phyloP scores from a whole-genome alignment of 208 protist species.

The Leishmania tarentolae region DNA sequence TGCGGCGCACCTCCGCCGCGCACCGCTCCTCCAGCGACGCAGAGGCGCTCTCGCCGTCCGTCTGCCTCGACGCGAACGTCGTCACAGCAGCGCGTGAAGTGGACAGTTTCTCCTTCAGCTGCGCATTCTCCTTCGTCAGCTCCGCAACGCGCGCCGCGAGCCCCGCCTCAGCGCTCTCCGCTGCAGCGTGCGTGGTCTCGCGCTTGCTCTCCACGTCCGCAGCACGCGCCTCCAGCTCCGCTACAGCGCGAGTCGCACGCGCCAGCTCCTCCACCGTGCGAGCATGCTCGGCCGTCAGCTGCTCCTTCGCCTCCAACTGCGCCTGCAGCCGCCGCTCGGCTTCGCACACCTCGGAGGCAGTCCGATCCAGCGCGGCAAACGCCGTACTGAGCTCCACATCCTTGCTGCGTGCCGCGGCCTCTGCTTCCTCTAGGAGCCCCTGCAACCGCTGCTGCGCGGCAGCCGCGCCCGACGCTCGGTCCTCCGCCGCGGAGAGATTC shows the following conservation, averaged over 20 bases:
- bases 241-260: slow-evolving; percentile 3
- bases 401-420: neutral
- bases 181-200: slow-evolving; percentile 14
- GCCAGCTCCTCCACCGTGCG: slow-evolving; percentile 23
- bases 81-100: slow-evolving; percentile 3
- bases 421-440: neutral
- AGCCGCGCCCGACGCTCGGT: neutral
- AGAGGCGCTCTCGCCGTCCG: neutral
- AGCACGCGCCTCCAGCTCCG: slow-evolving; percentile 12
- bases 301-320: neutral
- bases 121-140: slow-evolving; percentile 6
- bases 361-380: slow-evolving; percentile 13
- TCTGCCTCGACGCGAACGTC: slow-evolving; percentile 10
- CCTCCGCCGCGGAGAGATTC: neutral
- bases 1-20: slow-evolving; percentile 1
- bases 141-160: neutral
- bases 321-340: slow-evolving; percentile 8
- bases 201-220: neutral
- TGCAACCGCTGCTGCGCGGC: neutral
- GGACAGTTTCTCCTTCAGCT: slow-evolving; percentile 28
- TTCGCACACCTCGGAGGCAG: slow-evolving; percentile 24
- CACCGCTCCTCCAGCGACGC: slow-evolving; percentile 3
- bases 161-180: neutral
- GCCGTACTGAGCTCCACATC: slow-evolving; percentile 5
- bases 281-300: slow-evolving; percentile 8